These are phyloP conservation scores for Sonneratia alba DNA, from an alignment of 345 rosid species.

Conservation along the genomic window DNA sequence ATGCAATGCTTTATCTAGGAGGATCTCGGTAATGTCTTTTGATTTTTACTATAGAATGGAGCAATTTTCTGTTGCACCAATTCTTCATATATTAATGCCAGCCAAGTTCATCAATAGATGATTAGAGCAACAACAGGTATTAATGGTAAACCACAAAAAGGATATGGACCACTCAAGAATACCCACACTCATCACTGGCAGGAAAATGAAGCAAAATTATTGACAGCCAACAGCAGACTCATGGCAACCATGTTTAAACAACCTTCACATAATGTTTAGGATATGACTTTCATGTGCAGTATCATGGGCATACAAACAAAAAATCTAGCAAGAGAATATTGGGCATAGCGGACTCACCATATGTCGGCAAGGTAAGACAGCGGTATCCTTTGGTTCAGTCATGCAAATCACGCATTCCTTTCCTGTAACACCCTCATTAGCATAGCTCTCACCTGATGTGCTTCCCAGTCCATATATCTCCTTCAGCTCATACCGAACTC, in stretches of 20 bases:
- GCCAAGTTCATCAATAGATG: neutral
- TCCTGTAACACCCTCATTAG: slow-evolving; percentile 44
- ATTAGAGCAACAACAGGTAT: neutral
- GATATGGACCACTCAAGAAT: neutral
- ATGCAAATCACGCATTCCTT: slow-evolving; percentile 92
- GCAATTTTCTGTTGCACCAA: neutral
- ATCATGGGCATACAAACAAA: neutral
- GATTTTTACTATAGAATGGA: neutral
- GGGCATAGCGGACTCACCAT: slow-evolving; percentile 43
- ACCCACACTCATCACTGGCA: neutral
- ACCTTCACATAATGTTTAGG: neutral
- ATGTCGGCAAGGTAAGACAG: slow-evolving; percentile 82
- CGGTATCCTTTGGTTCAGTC: slow-evolving; percentile 86
- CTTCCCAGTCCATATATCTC: slow-evolving; percentile 73
- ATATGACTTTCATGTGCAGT: neutral
- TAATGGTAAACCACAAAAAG: neutral
- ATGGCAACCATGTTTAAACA: neutral
- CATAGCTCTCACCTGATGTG: slow-evolving; percentile 36
- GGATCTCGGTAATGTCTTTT: neutral
- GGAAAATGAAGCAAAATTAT: neutral
- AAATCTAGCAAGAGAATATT: neutral
- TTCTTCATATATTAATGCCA: neutral
- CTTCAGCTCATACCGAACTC: slow-evolving; percentile 63
- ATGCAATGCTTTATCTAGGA: neutral
- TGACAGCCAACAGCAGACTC: neutral